These are phyloP conservation scores for Cyberlindnera meyerae DNA, from an alignment of 805 yeast genomes.

Conservation along the genomic window DNA sequence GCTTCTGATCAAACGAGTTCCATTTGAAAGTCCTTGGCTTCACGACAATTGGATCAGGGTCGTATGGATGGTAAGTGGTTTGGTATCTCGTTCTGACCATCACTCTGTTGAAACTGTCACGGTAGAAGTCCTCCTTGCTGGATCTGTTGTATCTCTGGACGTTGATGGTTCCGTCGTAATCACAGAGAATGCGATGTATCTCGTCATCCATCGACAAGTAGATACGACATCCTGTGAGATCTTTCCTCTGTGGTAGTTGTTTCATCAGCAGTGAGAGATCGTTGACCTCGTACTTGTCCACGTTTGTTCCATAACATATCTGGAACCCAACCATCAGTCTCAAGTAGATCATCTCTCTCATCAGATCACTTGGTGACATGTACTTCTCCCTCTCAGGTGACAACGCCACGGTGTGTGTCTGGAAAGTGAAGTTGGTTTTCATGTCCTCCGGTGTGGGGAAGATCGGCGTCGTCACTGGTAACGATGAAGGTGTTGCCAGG, in stretches of 20 bases:
- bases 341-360: slow-evolving; percentile 83
- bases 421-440: slow-evolving; percentile 67
- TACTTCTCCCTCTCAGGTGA: slow-evolving; percentile 51
- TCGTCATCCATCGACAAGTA: slow-evolving; percentile 78
- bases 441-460: slow-evolving; percentile 72
- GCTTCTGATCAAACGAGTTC: slow-evolving; percentile 84
- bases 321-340: slow-evolving; percentile 87
- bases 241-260: slow-evolving; percentile 41
- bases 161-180: slow-evolving; percentile 63
- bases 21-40: slow-evolving; percentile 64
- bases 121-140: slow-evolving; percentile 27
- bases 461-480: slow-evolving; percentile 75
- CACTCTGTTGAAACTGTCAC: slow-evolving; percentile 41
- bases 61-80: slow-evolving; percentile 52
- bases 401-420: slow-evolving; percentile 74
- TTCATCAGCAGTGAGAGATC: slow-evolving; percentile 52
- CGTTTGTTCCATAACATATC: slow-evolving; percentile 70
- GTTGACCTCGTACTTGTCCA: slow-evolving; percentile 59
- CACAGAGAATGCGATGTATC: slow-evolving; percentile 78
- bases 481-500: slow-evolving; percentile 85
- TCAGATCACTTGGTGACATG: slow-evolving; percentile 52
- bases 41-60: slow-evolving; percentile 49
- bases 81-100: slow-evolving; percentile 77
- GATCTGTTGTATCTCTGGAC: slow-evolving; percentile 67
- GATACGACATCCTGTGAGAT: slow-evolving; percentile 54